These are phyloP conservation scores for Yamadazyma buinensis DNA, from an alignment of 1,139 yeast genomes.

Conservation along the genomic window DNA sequence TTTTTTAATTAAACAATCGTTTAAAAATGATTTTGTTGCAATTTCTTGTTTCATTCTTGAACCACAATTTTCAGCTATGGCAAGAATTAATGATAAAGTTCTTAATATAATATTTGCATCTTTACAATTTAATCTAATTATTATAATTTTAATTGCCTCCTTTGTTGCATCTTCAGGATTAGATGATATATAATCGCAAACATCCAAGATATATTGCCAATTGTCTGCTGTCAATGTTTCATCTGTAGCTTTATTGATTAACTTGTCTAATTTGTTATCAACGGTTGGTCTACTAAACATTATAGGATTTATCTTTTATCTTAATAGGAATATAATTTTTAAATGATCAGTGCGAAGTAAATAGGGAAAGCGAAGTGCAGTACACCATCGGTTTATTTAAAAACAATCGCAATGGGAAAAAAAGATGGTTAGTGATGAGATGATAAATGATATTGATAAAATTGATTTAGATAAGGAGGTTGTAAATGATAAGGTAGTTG, in stretches of 20 bases:
- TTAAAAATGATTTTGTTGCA: slow-evolving; percentile 66
- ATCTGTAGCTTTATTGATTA: slow-evolving; percentile 60
- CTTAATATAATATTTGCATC: slow-evolving; percentile 84
- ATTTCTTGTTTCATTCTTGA: slow-evolving; percentile 79
- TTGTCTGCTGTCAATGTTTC: slow-evolving; percentile 78
- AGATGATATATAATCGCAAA: slow-evolving; percentile 72
- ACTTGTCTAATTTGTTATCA: slow-evolving; percentile 9
- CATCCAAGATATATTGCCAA: slow-evolving; percentile 80
- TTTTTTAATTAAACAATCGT: slow-evolving; percentile 47
- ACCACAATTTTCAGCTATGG: slow-evolving; percentile 93
- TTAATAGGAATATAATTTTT: background rate
- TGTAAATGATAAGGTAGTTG: no score
- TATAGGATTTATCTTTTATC: background rate
- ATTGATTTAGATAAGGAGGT: no score
- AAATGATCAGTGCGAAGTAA: background rate
- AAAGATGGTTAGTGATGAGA: no score
- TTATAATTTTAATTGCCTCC: slow-evolving; percentile 49
- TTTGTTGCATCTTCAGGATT: slow-evolving; percentile 65
- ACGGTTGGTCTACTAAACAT: slow-evolving; percentile 1
- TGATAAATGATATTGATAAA: no score
- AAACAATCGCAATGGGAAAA: no score
- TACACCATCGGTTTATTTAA: no score
- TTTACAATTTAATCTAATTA: slow-evolving; percentile 49
- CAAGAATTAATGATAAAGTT: slow-evolving; percentile 64
- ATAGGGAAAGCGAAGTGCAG: no score